A percentile compares a stretch with the other conserved stretches of the same genome.
phyloP scores from a whole-genome alignment of 2,329 filamentous ascomycete genomes.

The Cordyceps cateniannulata region DNA sequence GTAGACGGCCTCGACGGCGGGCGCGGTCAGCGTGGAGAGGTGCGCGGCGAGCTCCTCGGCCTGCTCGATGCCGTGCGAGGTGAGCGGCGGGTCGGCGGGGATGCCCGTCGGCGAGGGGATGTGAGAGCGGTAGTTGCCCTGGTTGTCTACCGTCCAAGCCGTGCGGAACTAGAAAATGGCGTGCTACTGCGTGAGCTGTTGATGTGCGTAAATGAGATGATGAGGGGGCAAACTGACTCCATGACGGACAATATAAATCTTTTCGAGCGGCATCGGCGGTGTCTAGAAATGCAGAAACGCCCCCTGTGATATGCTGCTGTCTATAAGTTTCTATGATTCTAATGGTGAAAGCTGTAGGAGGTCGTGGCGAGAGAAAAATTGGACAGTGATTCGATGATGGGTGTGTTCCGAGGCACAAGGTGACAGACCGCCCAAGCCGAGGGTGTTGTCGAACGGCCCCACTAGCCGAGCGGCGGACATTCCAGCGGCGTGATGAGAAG shows the following conservation, averaged over 20 bases:
- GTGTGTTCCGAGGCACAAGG: neutral
- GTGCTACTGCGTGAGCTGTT: neutral
- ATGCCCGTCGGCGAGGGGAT: slow-evolving; percentile 82
- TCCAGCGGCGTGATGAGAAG: neutral
- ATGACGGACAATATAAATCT: slow-evolving; percentile 69
- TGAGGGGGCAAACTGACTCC: slow-evolving; percentile 49
- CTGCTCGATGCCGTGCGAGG: slow-evolving; percentile 80
- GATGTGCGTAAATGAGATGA: neutral
- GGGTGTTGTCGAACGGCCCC: neutral
- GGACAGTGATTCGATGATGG: neutral
- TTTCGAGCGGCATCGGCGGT: slow-evolving; percentile 54
- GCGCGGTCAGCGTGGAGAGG: slow-evolving; percentile 50
- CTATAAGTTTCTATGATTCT: neutral
- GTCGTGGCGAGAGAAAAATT: no score
- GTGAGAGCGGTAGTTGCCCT: slow-evolving; percentile 67
- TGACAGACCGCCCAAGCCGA: neutral
- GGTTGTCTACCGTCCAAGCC: slow-evolving; percentile 82
- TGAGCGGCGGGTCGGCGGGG: slow-evolving; percentile 78
- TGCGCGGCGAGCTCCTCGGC: slow-evolving; percentile 67
- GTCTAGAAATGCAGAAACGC: neutral
- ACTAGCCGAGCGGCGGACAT: neutral
- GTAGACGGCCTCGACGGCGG: slow-evolving; percentile 71
- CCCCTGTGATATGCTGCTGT: no score
- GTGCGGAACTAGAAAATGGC: slow-evolving; percentile 66
- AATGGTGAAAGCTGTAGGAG: neutral